Percentiles rank a stretch among this genome's conserved stretches.
These are phyloP conservation scores for Starmerella gropengiesseri DNA, from an alignment of 805 yeast species.

Conservation along the genomic window DNA sequence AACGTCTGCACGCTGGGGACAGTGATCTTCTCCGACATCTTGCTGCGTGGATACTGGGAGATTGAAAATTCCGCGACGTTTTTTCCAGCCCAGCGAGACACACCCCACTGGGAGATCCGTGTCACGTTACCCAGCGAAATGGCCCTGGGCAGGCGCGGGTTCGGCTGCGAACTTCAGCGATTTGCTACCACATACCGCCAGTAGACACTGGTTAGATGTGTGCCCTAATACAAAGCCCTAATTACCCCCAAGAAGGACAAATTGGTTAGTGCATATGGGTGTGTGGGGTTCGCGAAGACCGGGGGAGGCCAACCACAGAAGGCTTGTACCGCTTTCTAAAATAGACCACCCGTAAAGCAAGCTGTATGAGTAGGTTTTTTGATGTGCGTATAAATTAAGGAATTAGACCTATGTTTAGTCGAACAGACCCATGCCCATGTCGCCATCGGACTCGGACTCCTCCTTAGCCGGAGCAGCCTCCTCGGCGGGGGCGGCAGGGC, in stretches of 20 bases:
- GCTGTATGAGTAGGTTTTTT: too few relatives aligned
- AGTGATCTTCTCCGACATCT: conserved; percentile 18
- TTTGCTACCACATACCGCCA: too few relatives aligned
- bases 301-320: too few relatives aligned
- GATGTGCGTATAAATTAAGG: conserved; percentile 14
- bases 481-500: conserved; percentile 60
- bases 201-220: too few relatives aligned
- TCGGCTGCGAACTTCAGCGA: background rate
- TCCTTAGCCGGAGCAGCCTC: conserved; percentile 53
- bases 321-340: too few relatives aligned
- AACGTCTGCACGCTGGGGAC: conserved; percentile 58
- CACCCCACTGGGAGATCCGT: conserved; percentile 1
- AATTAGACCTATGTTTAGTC: conserved; percentile 46
- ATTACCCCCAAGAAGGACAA: too few relatives aligned
- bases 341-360: too few relatives aligned
- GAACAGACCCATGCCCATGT: conserved; percentile 99
- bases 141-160: too few relatives aligned
- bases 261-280: too few relatives aligned
- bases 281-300: too few relatives aligned
- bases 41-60: conserved; percentile 7
- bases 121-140: background rate
- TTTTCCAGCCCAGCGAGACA: conserved; percentile 1
- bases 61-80: conserved; percentile 11
- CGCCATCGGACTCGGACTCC: conserved; percentile 46
- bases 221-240: too few relatives aligned